Evolutionary conservation across 1,284 basidiomycete genomes (phyloP).

Genomic region (Golubevia pallescens): DNA sequence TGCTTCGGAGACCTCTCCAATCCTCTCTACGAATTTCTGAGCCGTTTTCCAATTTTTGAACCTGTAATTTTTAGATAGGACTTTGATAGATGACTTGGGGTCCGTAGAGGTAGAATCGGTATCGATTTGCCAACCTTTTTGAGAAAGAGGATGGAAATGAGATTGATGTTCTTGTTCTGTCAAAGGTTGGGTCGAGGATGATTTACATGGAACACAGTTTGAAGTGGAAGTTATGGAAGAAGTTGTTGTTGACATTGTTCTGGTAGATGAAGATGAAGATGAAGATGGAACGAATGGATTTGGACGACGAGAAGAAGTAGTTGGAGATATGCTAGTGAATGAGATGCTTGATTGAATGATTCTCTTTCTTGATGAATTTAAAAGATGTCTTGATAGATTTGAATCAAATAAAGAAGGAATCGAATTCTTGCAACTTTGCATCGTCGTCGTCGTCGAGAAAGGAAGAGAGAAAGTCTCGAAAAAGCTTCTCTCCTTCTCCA

Average conservation of each 20-base stretch:
- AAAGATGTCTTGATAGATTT: not conserved
- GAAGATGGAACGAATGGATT: not conserved
- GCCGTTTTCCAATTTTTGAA: conserved; percentile 50
- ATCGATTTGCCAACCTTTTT: not conserved
- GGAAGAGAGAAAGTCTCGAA: too few relatives aligned
- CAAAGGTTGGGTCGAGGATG: not conserved
- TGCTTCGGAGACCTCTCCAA: conserved; percentile 41
- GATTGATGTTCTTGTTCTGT: not conserved
- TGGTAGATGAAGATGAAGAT: too few relatives aligned
- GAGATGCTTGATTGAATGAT: not conserved
- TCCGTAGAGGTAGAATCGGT: not conserved
- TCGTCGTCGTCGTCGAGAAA: too few relatives aligned
- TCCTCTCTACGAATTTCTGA: conserved; percentile 26
- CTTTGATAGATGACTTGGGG: not conserved
- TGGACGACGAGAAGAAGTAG: not conserved
- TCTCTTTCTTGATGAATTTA: too few relatives aligned
- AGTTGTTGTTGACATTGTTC: too few relatives aligned
- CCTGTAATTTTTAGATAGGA: conserved; percentile 21
- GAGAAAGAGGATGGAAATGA: not conserved
- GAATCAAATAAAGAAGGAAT: not conserved
- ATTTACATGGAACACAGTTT: not conserved
- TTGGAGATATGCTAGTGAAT: not conserved
- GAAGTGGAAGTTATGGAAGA: not conserved
- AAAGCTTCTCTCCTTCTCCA: not conserved
- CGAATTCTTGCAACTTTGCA: too few relatives aligned